phyloP scores from a whole-genome alignment of 306 rosid genomes.

The Prunus kanzakura region DNA sequence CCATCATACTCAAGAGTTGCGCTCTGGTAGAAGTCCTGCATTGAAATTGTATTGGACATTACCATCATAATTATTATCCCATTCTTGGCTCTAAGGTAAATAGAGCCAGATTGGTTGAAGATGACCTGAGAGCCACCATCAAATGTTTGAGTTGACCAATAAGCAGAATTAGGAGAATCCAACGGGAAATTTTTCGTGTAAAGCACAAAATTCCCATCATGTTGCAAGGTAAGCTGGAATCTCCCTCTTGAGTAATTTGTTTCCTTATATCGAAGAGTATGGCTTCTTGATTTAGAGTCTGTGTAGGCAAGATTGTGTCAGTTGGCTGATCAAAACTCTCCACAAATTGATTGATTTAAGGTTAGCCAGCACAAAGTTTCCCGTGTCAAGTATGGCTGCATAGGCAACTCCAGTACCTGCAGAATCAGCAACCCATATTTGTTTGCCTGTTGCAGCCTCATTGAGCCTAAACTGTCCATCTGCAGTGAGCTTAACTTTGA shows the following conservation, averaged over 20 bases:
- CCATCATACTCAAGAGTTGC: constrained; percentile 57
- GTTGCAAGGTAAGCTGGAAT: constrained; percentile 29
- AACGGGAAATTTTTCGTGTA: constrained; percentile 37
- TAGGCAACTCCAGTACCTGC: constrained; percentile 2
- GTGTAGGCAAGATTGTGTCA: constrained; percentile 56
- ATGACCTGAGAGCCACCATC: constrained; percentile 18
- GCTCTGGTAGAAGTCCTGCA: constrained; percentile 33
- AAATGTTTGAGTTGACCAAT: background rate
- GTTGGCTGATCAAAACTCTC: constrained; percentile 52
- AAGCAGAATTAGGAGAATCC: background rate
- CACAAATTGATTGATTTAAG: constrained; percentile 16
- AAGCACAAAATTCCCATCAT: constrained; percentile 17
- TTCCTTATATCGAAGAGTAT: constrained; percentile 11
- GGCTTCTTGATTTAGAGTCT: background rate
- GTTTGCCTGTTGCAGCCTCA: constrained; percentile 14
- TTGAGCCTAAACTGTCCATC: constrained; percentile 31
- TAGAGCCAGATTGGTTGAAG: constrained; percentile 38
- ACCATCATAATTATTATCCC: constrained; percentile 1
- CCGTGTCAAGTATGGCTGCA: constrained; percentile 8
- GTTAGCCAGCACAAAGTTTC: constrained; percentile 23
- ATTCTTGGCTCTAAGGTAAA: constrained; percentile 7
- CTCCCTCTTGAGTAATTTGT: constrained; percentile 51
- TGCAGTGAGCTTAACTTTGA: constrained; percentile 29
- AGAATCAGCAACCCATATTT: constrained; percentile 10
- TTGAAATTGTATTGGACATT: background rate